Conservation (phyloP, 169 alveolate species). For the Blepharisma undulans region DNA sequence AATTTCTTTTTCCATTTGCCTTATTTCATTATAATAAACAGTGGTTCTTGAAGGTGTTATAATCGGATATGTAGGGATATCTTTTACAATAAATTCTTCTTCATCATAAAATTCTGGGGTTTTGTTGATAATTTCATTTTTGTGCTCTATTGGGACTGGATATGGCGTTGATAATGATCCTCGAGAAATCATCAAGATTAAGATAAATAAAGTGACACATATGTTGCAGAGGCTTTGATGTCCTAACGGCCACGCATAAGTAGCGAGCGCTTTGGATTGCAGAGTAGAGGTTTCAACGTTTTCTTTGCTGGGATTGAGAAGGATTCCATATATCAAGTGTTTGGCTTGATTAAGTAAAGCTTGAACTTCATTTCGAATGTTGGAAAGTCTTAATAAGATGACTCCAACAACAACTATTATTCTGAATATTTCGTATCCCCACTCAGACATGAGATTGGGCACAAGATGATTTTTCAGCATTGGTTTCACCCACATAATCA, state of each 20-base stretch:
- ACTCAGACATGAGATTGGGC: background rate
- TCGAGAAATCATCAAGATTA: background rate
- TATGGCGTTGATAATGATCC: background rate
- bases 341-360: constrained; percentile 20
- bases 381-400: background rate
- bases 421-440: background rate
- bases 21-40: constrained; percentile 7
- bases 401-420: background rate
- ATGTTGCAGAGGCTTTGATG: constrained; percentile 12
- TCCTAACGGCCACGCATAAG: constrained; percentile 36
- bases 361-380: constrained; percentile 25
- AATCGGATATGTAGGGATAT: background rate
- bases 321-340: background rate
- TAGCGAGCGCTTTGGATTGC: constrained; percentile 6
- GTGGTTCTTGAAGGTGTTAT: constrained; percentile 15
- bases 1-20: background rate
- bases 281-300: background rate
- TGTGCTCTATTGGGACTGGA: background rate
- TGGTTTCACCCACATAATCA: background rate
- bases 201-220: background rate
- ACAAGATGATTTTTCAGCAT: background rate
- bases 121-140: background rate
- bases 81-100: background rate
- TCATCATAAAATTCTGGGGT: constrained; percentile 6
- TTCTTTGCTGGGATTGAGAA: background rate